Base-by-base conservation (phyloP, 768 basidiomycete species). In the Hysterangium stoloniferum region DNA sequence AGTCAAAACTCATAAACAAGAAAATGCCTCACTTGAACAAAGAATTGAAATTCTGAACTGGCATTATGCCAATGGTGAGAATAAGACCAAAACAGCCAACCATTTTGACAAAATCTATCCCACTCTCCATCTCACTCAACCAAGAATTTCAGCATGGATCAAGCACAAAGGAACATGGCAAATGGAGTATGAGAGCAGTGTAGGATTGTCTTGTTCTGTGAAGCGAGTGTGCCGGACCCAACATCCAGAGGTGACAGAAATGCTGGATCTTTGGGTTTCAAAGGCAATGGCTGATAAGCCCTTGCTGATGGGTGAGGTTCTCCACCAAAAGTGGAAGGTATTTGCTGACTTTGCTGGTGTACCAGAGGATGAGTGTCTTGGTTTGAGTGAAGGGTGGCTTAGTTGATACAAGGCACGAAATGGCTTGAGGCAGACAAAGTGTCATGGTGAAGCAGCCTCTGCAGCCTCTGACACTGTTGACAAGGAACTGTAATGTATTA, bases 221-320 rank as follows among this genome's bases (percentile, higher is more conserved):
- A 54, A 70, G 41, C 61, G 58, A 11, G 52, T 35, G 12, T 40
- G 48, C n/a, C n/a, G n/a, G n/a, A n/a, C n/a, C n/a, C n/a, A n/a
- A n/a, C n/a, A n/a, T n/a, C n/a, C n/a, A n/a, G 61, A 69, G 34
- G 57, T 72, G 0, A 54, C 54, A 0, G 63, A 69, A 22, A 68
- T 68, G 64, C 36, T 71, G 57, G 56, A 66, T 1, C 52, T 69
- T 0, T 71, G 70, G 69, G n/a, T n/a, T n/a, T n/a, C n/a, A n/a
- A n/a, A n/a, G n/a, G n/a, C n/a, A n/a, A n/a, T n/a, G n/a, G n/a
- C 28, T 1, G 60, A 68, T 49, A 48, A 48, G 2, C 43, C 72
- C n/a, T 13, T 59, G 0, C 28, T 74, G 12, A 72, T 59, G 27
- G 65, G 68, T 1, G 64, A 64, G n/a, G 62, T 69, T 11, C 54